Base-by-base conservation (phyloP, 1,284 basidiomycete genomes). In the Rhodotorula sp. region DNA sequence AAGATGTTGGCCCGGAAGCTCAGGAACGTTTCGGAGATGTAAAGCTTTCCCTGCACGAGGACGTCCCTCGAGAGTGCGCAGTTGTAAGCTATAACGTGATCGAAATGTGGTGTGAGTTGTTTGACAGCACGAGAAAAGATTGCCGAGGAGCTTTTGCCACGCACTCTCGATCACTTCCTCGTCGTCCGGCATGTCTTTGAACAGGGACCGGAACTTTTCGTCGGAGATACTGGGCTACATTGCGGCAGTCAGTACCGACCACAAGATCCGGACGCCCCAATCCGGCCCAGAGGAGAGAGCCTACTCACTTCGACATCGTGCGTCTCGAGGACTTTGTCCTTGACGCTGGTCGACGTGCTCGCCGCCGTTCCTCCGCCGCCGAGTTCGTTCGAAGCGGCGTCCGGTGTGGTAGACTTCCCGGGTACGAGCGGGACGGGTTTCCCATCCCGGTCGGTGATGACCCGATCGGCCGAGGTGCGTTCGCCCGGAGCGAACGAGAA, bases 1-100 rank as follows among this genome's bases (percentile, higher is more conserved):
- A 99, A 95, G 65, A 99, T 96, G 80, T 97, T 99, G 26, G 96
- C 95, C 78, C 98, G 91, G 84, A 99, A 99, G 82, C 93, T 95
- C 24, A 98, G 86, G 79, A 97, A 94, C 80, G 96, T 95, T 82
- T 99, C 96, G 1, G 93, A 97, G 30, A 98, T 91, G 81, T 98
- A 99, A 61, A 99, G 80, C 12, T 95, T 86, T 12, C 95, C 95
- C 84, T 98, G 95, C 30, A 98, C 89, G 33, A 98, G 85, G 73
- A 99, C 97, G 80, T 99, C 96, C 63, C 94, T 87, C 78, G 95
- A 91, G 30, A 98, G 82, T 0, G 95, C 96, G 80, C 96, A 99
- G 3, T 95, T 94, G 78, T 98, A 99, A 80, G 70, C 73, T 74
- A 51, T 18, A 4, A 37, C 6, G n/a, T 3, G 20, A 5, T n/a